Evolutionary conservation across 495 filamentous ascomycete species (phyloP), one percentile per base, ranked within the genome.

Genomic region (Penicillium pancosmium): DNA sequence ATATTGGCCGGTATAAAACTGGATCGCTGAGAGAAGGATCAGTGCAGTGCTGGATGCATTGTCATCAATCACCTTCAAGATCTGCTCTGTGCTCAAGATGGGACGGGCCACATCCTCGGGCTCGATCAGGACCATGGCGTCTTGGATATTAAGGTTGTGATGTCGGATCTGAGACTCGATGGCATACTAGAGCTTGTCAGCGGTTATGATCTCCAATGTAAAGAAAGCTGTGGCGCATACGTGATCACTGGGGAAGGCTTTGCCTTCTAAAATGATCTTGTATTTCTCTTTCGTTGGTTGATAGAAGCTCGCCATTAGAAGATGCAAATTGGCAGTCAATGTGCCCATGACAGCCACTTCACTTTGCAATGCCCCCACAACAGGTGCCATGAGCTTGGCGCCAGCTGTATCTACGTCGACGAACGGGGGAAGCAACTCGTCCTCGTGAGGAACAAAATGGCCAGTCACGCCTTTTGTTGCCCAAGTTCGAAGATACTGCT

Each of bases 271-370:
- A 49, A 98, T 92, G 57, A 98, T 91, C 77, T 94, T 96, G 63
- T 90, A 91, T 57, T 84, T 82, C 23, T 88, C 84, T 59, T 82
- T 80, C 9, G 82, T 86, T 2, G 94, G 94, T 50, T 76, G 82
- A 72, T 97, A 98, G 78, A 98, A 97, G 60, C 91, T 90, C 36
- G 90, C 86, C 89, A 98, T 89, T 56, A 98, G 75, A 3, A 97
- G 68, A 71, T 98, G 94, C 52, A 98, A 74, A 73, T 98, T 98
- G 44, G 88, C 89, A 27, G 94, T 98, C 66, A 98, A 73, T 3
- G 92, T 95, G 59, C 91, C 87, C 95, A 98, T 97, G 13, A 96
- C 83, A 11, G 91, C 92, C 11, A 98, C 92, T 73, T 98, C 95
- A 51, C 79, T 81, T 38, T 83, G 72, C 23, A 78, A 72, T 2